Conservation (phyloP, 148 eudicot species). For the Fagopyrum esculentum region DNA sequence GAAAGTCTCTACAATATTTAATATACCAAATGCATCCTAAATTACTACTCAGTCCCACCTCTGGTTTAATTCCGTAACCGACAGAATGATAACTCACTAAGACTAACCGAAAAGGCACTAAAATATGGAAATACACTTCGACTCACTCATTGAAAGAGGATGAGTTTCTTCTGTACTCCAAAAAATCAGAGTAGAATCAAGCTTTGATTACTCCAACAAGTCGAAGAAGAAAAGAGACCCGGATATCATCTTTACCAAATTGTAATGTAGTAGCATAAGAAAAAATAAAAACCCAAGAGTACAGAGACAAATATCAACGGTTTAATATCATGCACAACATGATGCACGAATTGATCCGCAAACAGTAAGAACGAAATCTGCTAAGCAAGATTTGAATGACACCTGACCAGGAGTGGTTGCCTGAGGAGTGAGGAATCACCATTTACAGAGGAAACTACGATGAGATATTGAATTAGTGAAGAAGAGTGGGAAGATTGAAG, state of each 20-base stretch:
- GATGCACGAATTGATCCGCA: background rate
- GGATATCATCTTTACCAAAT: constrained; percentile 18
- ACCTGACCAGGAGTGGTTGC: constrained; percentile 12
- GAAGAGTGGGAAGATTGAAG: background rate
- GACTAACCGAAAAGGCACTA: background rate
- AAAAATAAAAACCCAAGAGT: background rate
- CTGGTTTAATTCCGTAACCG: background rate
- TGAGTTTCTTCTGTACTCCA: constrained; percentile 39
- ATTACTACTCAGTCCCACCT: background rate
- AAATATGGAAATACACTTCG: background rate
- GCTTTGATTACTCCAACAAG: constrained; percentile 45
- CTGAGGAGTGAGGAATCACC: background rate
- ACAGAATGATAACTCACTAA: background rate
- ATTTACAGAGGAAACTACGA: background rate
- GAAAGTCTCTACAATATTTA: background rate
- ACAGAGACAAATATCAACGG: no score
- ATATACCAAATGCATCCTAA: background rate
- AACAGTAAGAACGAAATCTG: background rate
- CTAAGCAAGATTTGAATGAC: background rate
- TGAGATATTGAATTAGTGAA: background rate
- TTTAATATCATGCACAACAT: background rate
- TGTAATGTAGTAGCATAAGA: background rate
- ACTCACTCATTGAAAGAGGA: constrained; percentile 49
- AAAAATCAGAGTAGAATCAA: constrained; percentile 67
- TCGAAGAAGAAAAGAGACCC: constrained; percentile 80